Percentiles rank a stretch among this genome's conserved stretches.
Evolutionary conservation across 257 asterid species (phyloP).

Genomic region (Nyctanthes arbortristis): DNA sequence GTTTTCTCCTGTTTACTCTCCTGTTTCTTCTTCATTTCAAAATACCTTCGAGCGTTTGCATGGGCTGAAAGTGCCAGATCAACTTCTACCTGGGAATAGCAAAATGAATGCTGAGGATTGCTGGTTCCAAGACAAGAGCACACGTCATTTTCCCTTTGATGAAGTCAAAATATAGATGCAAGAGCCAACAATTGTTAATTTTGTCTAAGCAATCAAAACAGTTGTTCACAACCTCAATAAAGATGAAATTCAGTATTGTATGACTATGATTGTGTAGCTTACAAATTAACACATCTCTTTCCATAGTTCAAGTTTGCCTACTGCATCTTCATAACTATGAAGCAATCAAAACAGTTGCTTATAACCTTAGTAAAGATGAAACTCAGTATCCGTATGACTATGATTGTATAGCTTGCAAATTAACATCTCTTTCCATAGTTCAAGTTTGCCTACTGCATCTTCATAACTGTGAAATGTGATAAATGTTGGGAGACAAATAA

Average conservation of each 20-base stretch:
- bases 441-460: slow-evolving; percentile 20
- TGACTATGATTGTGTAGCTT: not conserved
- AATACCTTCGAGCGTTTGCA: slow-evolving; percentile 99
- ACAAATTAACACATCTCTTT: not conserved
- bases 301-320: slow-evolving; percentile 8
- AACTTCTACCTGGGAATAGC: slow-evolving; percentile 75
- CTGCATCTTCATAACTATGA: slow-evolving; percentile 22
- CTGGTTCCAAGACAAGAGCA: not conserved
- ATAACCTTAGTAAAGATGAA: not conserved
- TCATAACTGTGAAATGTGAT: slow-evolving; percentile 12
- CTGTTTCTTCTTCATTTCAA: slow-evolving; percentile 91
- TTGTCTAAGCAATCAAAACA: not conserved
- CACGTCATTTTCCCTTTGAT: slow-evolving; percentile 1
- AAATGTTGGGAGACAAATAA: slow-evolving; percentile 4
- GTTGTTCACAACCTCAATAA: not conserved
- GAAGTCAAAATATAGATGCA: slow-evolving; percentile 7
- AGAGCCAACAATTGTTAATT: slow-evolving; percentile 2
- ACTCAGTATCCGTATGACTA: not conserved
- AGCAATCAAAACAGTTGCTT: slow-evolving; percentile 24
- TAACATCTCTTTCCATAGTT: not conserved
- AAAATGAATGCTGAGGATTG: slow-evolving; percentile 8
- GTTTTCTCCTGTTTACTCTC: slow-evolving; percentile 98
- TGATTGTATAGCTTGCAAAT: not conserved
- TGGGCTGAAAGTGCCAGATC: slow-evolving; percentile 97
- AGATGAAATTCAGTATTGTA: not conserved